Evolutionary conservation across 768 basidiomycete genomes (phyloP).

Genomic region (Mrakia hoshinonis): DNA sequence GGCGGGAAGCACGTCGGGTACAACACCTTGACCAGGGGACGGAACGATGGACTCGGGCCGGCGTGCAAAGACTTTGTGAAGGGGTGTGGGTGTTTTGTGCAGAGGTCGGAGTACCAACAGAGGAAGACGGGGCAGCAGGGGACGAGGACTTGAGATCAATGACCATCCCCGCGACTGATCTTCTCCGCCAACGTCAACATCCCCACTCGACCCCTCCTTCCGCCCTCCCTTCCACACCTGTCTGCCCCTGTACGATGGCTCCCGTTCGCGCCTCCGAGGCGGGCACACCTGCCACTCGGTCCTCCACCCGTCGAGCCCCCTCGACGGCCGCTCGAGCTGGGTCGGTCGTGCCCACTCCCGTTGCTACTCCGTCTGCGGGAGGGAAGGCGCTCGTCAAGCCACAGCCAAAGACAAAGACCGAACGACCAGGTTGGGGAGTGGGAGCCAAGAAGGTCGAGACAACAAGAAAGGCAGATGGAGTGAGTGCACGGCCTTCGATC

Average conservation of each 20-base stretch:
- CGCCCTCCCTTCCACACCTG: background rate
- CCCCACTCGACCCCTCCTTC: background rate
- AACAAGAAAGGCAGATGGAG: slow-evolving; percentile 3
- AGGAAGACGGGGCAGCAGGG: too few species aligned
- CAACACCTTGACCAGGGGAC: too few species aligned
- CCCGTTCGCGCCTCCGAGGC: background rate
- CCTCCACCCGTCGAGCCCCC: background rate
- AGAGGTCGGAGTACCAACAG: too few species aligned
- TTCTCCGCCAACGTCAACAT: background rate
- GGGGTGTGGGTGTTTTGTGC: too few species aligned
- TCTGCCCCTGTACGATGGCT: background rate
- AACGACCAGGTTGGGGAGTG: background rate
- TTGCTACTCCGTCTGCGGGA: background rate
- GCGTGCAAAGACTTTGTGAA: too few species aligned
- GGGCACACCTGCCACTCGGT: slow-evolving; percentile 4
- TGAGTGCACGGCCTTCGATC: background rate
- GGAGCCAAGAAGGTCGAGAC: slow-evolving; percentile 6
- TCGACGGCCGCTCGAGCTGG: background rate
- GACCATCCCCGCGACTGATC: too few species aligned
- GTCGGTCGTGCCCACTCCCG: background rate
- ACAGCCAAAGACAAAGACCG: background rate
- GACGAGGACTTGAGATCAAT: too few species aligned
- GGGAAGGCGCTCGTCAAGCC: background rate
- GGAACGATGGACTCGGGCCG: too few species aligned
- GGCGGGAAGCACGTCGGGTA: too few species aligned